These are phyloP conservation scores for Coprinopsis cinerea DNA, from an alignment of 768 basidiomycete species.

Conservation along the genomic window DNA sequence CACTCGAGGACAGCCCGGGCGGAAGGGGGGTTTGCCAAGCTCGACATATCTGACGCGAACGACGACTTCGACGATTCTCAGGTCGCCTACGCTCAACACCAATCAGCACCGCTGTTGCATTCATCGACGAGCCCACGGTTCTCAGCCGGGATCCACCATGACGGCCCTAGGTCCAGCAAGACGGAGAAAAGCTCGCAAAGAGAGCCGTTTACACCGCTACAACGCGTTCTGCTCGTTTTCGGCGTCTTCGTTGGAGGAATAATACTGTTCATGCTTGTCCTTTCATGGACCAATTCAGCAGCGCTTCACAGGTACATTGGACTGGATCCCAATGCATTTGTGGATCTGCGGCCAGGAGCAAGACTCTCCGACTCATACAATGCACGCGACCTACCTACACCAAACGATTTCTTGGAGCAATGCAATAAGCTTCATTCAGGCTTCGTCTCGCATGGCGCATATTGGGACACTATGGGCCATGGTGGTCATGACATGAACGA, in stretches of 20 bases:
- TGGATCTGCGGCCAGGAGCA: background rate
- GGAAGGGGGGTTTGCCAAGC: constrained; percentile 46
- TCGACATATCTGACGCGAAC: constrained; percentile 38
- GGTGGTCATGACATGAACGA: constrained; percentile 5
- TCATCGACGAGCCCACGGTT: constrained; percentile 39
- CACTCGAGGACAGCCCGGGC: constrained; percentile 54
- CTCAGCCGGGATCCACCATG: constrained; percentile 27
- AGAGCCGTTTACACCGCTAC: constrained; percentile 17
- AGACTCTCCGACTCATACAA: constrained; percentile 9
- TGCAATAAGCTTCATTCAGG: constrained; percentile 46
- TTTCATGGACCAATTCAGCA: constrained; percentile 8
- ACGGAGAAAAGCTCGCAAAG: constrained; percentile 7
- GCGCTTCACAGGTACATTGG: constrained; percentile 1
- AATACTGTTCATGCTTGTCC: background rate
- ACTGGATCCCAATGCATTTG: background rate
- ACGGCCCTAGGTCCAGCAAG: too few species aligned
- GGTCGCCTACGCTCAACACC: constrained; percentile 27
- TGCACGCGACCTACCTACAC: constrained; percentile 15
- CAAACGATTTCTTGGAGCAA: constrained; percentile 49
- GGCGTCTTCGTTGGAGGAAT: constrained; percentile 35
- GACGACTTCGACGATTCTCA: constrained; percentile 35
- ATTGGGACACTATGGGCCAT: constrained; percentile 55
- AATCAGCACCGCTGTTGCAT: constrained; percentile 41
- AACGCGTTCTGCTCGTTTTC: constrained; percentile 36
- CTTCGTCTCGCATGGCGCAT: constrained; percentile 43